Base-by-base conservation (phyloP, 2,329 filamentous ascomycete genomes). In the Zopfia rhizophila region DNA sequence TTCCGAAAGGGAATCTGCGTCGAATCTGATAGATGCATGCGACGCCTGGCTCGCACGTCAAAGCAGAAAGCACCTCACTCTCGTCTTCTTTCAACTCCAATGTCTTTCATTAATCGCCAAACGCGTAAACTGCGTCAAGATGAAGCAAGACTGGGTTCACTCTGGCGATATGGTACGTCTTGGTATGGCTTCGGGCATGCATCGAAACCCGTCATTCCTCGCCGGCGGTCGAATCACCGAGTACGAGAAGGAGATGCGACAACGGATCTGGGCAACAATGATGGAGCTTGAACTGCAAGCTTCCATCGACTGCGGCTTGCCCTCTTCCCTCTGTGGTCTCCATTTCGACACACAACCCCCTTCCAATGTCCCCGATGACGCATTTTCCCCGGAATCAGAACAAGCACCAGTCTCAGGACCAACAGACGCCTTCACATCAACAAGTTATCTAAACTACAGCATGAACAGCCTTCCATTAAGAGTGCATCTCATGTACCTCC, bases 241-340 rank as follows among this genome's bases (percentile, higher is more conserved):
- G 2, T 78, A 78, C 21, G 77, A 81, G 28, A 75, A 77, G 40
- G 77, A 81, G 46, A 78, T 82, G 75, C 76, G 82, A 38, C 74
- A 79, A 39, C 74, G 82, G 30, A 66, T 85, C 3, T 85, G 82
- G 82, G 74, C 72, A 2, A 82, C 82, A 1, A 79, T 83, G 7
- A 65, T 80, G 7, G 81, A 85, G 53, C 64, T 84, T 18, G 82
- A 85, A 43, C 61, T 83, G 2, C 81, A 84, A 53, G 74, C 79
- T 0, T 79, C 80, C 1, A 66, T 84, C 11, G 80, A 84, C 49
- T 73, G 74, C 10, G 82, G 82, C 1, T 78, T 84, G 68, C 75
- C 78, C 3, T 72, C 75, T 4, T 66, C 70, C 1, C 61, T 72
- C 1, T 72, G 65, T 33, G 60, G 61, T 2, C 49, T 74, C 2